phyloP scores from a whole-genome alignment of 768 basidiomycete genomes.

The Pleurotus cornucopiae region DNA sequence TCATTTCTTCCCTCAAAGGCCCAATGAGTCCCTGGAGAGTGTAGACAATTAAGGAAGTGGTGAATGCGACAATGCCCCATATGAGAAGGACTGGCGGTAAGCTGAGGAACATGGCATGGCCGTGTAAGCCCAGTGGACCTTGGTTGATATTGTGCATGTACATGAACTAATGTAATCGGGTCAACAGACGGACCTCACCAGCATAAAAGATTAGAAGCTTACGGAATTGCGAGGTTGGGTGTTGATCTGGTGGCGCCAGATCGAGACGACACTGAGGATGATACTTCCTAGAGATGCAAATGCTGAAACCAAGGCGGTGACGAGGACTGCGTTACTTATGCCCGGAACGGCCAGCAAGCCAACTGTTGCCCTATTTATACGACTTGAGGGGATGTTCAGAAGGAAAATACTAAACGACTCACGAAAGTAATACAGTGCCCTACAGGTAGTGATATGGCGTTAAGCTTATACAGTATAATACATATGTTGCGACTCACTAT shows the following conservation, averaged over 20 bases:
- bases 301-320: slow-evolving; percentile 40
- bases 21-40: slow-evolving; percentile 29
- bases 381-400: neutral
- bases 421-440: slow-evolving; percentile 48
- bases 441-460: neutral
- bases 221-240: slow-evolving; percentile 40
- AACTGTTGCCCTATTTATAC: slow-evolving; percentile 39
- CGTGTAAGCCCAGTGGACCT: slow-evolving; percentile 38
- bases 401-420: slow-evolving; percentile 12
- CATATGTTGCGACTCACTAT: slow-evolving; percentile 33
- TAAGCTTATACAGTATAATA: neutral
- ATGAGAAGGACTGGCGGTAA: slow-evolving; percentile 49
- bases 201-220: slow-evolving; percentile 8
- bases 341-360: slow-evolving; percentile 42
- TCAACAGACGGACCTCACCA: slow-evolving; percentile 1
- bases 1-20: slow-evolving; percentile 7
- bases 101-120: slow-evolving; percentile 46
- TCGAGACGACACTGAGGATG: slow-evolving; percentile 50
- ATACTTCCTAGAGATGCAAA: slow-evolving; percentile 51
- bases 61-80: slow-evolving; percentile 47
- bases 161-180: slow-evolving; percentile 31
- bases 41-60: slow-evolving; percentile 40
- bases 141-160: slow-evolving; percentile 51
- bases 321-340: slow-evolving; percentile 27
- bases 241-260: slow-evolving; percentile 52